Evolutionary conservation across 2,329 filamentous ascomycete genomes (phyloP).

Genomic region (Juglanconis sp.): DNA sequence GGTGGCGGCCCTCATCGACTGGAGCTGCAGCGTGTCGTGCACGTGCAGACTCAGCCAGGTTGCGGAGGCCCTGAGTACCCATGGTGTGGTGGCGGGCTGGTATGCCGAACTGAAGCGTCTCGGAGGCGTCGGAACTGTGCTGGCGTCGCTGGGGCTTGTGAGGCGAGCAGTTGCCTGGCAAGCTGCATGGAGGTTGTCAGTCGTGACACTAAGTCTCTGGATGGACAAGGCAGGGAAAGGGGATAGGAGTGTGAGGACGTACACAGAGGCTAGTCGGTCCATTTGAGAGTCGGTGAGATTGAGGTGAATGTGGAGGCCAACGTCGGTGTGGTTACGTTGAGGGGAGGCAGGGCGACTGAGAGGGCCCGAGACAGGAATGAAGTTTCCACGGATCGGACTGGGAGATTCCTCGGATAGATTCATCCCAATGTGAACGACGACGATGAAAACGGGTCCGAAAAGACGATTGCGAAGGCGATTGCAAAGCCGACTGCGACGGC

Average conservation of each 20-base stretch:
- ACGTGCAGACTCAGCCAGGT: slow-evolving; percentile 1
- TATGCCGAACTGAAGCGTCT: slow-evolving; percentile 9
- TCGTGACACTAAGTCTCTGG: no score
- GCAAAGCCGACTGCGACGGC: neutral
- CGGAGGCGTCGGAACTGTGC: neutral
- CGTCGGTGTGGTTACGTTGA: slow-evolving; percentile 31
- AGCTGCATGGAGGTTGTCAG: neutral
- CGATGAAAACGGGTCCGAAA: no score
- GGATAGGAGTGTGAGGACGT: slow-evolving; percentile 19
- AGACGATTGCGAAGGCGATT: neutral
- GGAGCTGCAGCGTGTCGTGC: neutral
- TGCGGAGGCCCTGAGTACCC: neutral
- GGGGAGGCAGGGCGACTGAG: slow-evolving; percentile 32
- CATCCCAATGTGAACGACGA: slow-evolving; percentile 7
- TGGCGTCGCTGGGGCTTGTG: slow-evolving; percentile 3
- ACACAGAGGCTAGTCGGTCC: slow-evolving; percentile 46
- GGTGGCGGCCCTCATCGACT: neutral
- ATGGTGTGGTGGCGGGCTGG: neutral
- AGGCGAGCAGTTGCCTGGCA: slow-evolving; percentile 15
- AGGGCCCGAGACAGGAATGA: slow-evolving; percentile 33
- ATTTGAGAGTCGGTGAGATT: slow-evolving; percentile 48
- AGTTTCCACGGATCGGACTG: slow-evolving; percentile 34
- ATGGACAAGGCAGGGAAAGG: neutral
- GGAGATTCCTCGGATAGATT: slow-evolving; percentile 17
- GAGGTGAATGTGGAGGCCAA: slow-evolving; percentile 44